Conservation (phyloP, 148 eudicot species). For the Rhododendron williamsianum region DNA sequence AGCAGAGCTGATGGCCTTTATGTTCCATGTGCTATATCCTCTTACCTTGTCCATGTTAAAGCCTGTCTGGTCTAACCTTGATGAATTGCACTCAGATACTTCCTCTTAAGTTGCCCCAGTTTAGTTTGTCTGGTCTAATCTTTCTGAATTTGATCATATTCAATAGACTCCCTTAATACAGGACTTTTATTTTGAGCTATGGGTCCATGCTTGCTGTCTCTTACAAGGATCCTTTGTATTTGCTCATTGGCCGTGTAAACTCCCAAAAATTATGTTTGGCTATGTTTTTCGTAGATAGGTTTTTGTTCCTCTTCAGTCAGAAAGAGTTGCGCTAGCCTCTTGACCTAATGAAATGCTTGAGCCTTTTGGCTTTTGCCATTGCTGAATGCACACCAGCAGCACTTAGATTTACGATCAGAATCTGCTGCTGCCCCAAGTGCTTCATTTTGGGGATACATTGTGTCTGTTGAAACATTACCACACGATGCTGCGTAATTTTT, state of each 20-base stretch:
- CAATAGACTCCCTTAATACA: not conserved
- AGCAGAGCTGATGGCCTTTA: not conserved
- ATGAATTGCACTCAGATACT: not conserved
- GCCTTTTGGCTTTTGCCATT: not conserved
- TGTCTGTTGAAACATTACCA: not conserved
- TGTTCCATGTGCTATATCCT: not conserved
- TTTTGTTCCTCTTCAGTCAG: not conserved
- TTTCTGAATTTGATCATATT: not conserved
- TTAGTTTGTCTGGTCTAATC: not conserved
- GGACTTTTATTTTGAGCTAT: not conserved
- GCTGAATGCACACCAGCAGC: not conserved
- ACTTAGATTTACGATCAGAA: not conserved
- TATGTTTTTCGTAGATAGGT: not conserved
- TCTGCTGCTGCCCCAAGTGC: not conserved
- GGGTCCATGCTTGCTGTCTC: not conserved
- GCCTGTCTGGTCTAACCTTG: not conserved
- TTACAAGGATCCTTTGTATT: not conserved
- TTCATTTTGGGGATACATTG: not conserved
- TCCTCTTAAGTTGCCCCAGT: not conserved
- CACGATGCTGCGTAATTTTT: not conserved
- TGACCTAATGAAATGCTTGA: not conserved
- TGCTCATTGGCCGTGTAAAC: not conserved
- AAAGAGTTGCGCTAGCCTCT: not conserved
- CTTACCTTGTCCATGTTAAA: not conserved
- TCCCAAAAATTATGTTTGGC: not conserved